These are phyloP conservation scores for Emmonsiellopsis sp. DNA, from an alignment of 2,329 filamentous ascomycete species.

Conservation along the genomic window DNA sequence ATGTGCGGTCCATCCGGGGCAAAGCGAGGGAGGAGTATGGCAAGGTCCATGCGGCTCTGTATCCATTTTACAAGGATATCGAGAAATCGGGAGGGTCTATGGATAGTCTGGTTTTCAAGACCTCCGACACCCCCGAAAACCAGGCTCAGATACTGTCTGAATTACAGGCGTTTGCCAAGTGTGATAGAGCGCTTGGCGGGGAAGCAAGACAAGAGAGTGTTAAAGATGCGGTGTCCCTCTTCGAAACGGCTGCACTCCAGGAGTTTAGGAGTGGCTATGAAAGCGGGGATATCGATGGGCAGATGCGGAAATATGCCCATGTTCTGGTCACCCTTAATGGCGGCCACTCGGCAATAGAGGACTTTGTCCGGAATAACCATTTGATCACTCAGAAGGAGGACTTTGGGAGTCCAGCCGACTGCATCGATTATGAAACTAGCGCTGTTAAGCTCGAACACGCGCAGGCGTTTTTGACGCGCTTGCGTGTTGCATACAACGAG, in stretches of 20 bases:
- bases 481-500: conserved; percentile 71
- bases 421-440: conserved; percentile 61
- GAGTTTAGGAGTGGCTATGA: conserved; percentile 94
- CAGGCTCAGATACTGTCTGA: conserved; percentile 86
- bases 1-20: conserved; percentile 69
- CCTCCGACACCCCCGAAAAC: conserved; percentile 77
- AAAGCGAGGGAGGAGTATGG: conserved; percentile 83
- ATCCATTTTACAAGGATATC: conserved; percentile 82
- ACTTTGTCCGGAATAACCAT: conserved; percentile 83
- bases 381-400: conserved; percentile 66
- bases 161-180: conserved; percentile 65
- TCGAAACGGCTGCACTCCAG: conserved; percentile 79
- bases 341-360: conserved; percentile 65
- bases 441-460: conserved; percentile 71
- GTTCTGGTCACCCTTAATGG: conserved; percentile 77
- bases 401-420: conserved; percentile 68
- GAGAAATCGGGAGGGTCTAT: conserved; percentile 59
- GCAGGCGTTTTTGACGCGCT: conserved; percentile 65
- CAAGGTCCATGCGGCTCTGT: conserved; percentile 78
- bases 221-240: conserved; percentile 65
- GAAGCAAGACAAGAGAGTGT: conserved; percentile 62
- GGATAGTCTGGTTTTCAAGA: conserved; percentile 76
- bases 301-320: conserved; percentile 81
- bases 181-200: conserved; percentile 73
- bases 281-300: conserved; percentile 75